phyloP scores from a whole-genome alignment of 768 basidiomycete species.

The Lenzites betulinus region DNA sequence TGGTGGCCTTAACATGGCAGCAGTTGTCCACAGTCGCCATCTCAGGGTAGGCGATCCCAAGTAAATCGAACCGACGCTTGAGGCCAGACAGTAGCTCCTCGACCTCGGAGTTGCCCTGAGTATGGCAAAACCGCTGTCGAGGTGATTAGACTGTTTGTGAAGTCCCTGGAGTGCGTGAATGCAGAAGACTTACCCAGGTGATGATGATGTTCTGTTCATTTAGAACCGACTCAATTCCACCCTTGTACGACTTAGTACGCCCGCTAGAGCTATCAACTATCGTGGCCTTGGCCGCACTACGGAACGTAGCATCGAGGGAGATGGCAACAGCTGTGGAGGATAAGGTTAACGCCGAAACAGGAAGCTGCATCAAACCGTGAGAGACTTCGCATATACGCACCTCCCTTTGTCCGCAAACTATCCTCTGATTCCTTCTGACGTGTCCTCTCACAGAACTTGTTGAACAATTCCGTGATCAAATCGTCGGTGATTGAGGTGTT shows the following conservation, averaged over 20 bases:
- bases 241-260: neutral
- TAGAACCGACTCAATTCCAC: constrained; percentile 10
- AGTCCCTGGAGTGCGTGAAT: no score
- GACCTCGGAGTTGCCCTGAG: constrained; percentile 13
- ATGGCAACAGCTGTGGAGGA: no score
- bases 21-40: constrained; percentile 28
- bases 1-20: constrained; percentile 19
- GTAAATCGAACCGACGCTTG: constrained; percentile 9
- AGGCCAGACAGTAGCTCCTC: constrained; percentile 18
- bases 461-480: constrained; percentile 25
- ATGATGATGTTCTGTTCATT: constrained; percentile 4
- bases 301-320: neutral
- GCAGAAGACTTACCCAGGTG: neutral
- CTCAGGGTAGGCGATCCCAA: constrained; percentile 14
- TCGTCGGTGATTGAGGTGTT: constrained; percentile 22
- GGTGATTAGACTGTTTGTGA: no score
- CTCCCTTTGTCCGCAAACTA: neutral
- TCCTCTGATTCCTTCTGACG: constrained; percentile 21
- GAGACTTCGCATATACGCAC: constrained; percentile 20
- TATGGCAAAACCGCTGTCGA: constrained; percentile 21
- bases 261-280: neutral
- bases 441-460: constrained; percentile 19
- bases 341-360: no score
- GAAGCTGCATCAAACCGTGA: no score
- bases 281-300: neutral